These are phyloP conservation scores for Golovinomyces cichoracearum DNA, from an alignment of 2,329 filamentous ascomycete genomes.

Conservation along the genomic window DNA sequence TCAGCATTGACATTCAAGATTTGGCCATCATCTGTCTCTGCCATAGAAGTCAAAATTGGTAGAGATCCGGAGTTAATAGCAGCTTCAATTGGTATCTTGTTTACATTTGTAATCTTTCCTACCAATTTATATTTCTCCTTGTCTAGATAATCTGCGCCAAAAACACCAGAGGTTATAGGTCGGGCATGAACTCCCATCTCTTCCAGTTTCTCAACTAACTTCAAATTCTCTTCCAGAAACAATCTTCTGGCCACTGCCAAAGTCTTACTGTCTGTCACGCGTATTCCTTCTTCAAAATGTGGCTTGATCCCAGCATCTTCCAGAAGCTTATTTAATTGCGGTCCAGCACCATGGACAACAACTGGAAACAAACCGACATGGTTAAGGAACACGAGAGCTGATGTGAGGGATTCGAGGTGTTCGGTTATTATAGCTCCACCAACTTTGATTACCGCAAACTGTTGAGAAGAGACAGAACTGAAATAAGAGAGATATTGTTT, in stretches of 20 bases:
- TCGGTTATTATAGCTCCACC: constrained; percentile 89
- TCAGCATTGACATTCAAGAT: constrained; percentile 95
- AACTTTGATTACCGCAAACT: constrained; percentile 96
- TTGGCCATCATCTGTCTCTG: constrained; percentile 72
- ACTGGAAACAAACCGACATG: constrained; percentile 87
- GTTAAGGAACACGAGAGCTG: constrained; percentile 71
- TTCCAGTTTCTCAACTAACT: constrained; percentile 71
- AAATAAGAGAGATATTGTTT: constrained; percentile 97
- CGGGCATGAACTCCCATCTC: constrained; percentile 69
- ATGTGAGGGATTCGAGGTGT: constrained; percentile 73
- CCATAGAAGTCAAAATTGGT: constrained; percentile 87
- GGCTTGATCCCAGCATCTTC: constrained; percentile 81
- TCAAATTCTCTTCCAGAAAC: constrained; percentile 86
- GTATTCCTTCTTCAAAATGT: constrained; percentile 85
- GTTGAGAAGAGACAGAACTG: constrained; percentile 83
- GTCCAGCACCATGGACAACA: constrained; percentile 83
- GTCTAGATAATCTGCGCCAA: constrained; percentile 82
- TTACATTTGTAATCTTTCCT: constrained; percentile 81
- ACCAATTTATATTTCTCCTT: constrained; percentile 91
- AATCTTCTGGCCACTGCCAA: constrained; percentile 71
- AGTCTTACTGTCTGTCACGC: constrained; percentile 88
- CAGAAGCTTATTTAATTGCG: constrained; percentile 77
- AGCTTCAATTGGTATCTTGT: constrained; percentile 70
- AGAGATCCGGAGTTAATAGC: constrained; percentile 78
- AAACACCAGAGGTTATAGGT: constrained; percentile 70